A percentile compares a stretch with the other conserved stretches of the same genome.
These are phyloP conservation scores for Hypoxylon perforatum DNA, from an alignment of 495 filamentous ascomycete genomes.

Conservation along the genomic window DNA sequence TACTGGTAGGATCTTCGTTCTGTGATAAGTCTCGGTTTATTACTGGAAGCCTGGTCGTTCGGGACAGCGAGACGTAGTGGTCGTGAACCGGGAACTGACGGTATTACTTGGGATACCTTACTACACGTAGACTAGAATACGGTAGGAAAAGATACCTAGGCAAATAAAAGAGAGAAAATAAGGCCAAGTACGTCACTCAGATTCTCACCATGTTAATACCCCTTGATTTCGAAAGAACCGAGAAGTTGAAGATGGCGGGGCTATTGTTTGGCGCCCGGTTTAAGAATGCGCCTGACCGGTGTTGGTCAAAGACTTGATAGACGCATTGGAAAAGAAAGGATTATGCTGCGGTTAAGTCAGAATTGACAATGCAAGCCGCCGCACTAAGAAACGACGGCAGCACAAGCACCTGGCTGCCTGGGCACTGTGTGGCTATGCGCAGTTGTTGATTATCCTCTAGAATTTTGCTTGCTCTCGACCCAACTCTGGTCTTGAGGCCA, in stretches of 20 bases:
- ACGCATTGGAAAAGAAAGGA: constrained; percentile 9
- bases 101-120: neutral
- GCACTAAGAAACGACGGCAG: constrained; percentile 3
- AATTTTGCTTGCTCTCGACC: constrained; percentile 5
- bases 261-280: constrained; percentile 26
- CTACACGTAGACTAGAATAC: constrained; percentile 10
- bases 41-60: neutral
- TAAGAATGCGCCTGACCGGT: constrained; percentile 26
- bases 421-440: constrained; percentile 12
- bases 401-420: neutral
- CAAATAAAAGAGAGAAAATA: constrained; percentile 4
- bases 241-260: constrained; percentile 20
- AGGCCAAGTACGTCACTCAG: constrained; percentile 8
- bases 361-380: constrained; percentile 5
- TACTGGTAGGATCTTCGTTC: constrained; percentile 7
- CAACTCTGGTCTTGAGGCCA: neutral
- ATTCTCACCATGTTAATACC: constrained; percentile 31
- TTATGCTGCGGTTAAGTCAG: constrained; percentile 2
- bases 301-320: constrained; percentile 29
- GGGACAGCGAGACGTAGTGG: neutral
- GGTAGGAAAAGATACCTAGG: constrained; percentile 4
- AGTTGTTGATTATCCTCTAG: constrained; percentile 1
- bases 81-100: neutral
- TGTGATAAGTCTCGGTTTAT: neutral
- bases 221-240: constrained; percentile 18